Base-by-base conservation (phyloP, 306 rosid genomes). In the Cucurbita moschata region DNA sequence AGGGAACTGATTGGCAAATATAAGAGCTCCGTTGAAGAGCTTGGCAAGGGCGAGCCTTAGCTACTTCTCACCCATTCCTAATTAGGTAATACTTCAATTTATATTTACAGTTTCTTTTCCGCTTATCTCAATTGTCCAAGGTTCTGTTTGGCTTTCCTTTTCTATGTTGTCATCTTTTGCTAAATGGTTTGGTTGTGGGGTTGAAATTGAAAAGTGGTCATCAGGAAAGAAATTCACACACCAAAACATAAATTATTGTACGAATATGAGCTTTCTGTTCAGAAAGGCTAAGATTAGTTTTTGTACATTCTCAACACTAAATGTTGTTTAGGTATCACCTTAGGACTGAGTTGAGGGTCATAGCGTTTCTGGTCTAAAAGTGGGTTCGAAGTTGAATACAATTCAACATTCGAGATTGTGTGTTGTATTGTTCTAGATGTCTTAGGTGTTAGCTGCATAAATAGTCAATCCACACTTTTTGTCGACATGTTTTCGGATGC, bases 1-100 rank as follows among this genome's bases (percentile, higher is more conserved):
- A 89, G 99, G 84, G 97, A 90, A 50, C 79, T 87, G 83, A 84
- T 85, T 76, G 86, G 82, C 71, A 86, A 85, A 78, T 87, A 87
- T 78, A 82, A 71, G 76, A 89, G 81, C 55, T 87, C 95, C 56
- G 90, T 94, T 38, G 87, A 86, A 78, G 92, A 86, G 72, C 90
- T 94, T 71, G 81, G 86, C 69, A 83, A 82, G 83, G 87, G 89
- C 30, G 84, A 94, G 67, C 89, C 89, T 3, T 86, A 84, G 77
- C 68, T 68, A 49, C 39, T 18, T 54, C 15, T 50, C 5, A 19
- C 75, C 49, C 69, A 68, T 68, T 68, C 42, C 57, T 78, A 19
- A 35, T 59, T 59, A 35, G 77, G 77, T 60, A 74, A 73, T 55
- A 23, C 16, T 2, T 4, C 0, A 10, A 73, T 19, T 73, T 42